phyloP scores from a whole-genome alignment of 1,284 basidiomycete genomes.

The Irpex lacteus region DNA sequence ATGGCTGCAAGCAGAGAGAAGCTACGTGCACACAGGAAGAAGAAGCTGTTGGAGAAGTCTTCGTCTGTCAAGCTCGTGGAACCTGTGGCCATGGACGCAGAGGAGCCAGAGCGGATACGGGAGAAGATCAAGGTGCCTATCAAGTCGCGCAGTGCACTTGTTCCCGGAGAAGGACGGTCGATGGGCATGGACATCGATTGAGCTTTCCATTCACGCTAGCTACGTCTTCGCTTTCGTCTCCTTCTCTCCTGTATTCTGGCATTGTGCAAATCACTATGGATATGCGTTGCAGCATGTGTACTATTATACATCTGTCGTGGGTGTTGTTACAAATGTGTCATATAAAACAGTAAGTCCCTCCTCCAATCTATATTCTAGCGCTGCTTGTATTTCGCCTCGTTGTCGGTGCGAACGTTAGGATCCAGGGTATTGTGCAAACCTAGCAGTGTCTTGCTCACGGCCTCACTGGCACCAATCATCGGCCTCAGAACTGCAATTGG shows the following conservation, averaged over 20 bases:
- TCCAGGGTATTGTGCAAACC: constrained; percentile 91
- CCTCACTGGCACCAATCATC: constrained; percentile 96
- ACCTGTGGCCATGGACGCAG: constrained; percentile 50
- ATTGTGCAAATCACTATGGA: constrained; percentile 2
- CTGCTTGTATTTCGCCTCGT: constrained; percentile 88
- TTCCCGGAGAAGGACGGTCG: constrained; percentile 71
- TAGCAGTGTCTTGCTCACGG: constrained; percentile 91
- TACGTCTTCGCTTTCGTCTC: constrained; percentile 2
- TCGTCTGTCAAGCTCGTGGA: constrained; percentile 70
- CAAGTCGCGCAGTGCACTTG: constrained; percentile 68
- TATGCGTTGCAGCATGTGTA: constrained; percentile 16
- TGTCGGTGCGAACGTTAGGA: constrained; percentile 74
- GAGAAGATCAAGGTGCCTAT: constrained; percentile 81
- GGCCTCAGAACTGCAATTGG: constrained; percentile 96
- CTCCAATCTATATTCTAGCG: constrained; percentile 35
- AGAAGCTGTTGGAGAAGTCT: constrained; percentile 57
- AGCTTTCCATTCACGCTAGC: constrained; percentile 15
- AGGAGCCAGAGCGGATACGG: constrained; percentile 48
- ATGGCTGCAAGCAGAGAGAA: constrained; percentile 81
- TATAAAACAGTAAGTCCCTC: neutral
- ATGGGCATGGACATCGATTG: constrained; percentile 85
- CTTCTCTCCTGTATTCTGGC: constrained; percentile 3
- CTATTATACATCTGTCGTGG: constrained; percentile 18
- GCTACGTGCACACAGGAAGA: constrained; percentile 64
- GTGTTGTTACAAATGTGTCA: constrained; percentile 16